Evolutionary conservation across 179 eudicot species (phyloP), one percentile per base, ranked within the genome.

Genomic region (Actinidia chinensis): DNA sequence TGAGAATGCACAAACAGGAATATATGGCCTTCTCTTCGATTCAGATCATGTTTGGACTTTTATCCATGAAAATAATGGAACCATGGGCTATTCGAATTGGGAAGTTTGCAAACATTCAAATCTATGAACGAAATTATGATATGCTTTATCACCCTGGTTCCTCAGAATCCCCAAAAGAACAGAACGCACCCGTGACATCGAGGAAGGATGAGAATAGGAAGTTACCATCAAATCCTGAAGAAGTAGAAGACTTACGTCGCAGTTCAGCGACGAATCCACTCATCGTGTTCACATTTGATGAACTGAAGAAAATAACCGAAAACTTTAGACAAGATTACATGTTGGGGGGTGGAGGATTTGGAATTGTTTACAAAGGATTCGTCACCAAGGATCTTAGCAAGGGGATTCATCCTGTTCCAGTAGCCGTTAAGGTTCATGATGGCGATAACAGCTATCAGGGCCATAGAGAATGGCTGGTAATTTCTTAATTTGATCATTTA

Each of bases 391-490:
- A 89, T 77, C 42, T 86, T 40, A 80, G 74, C 46, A 81, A 88
- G 42, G 90, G 86, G 55, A 36, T 86, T 67, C 82, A 87, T 79
- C 82, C 92, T 36, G 78, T 84, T 84, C 89, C 91, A 36, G 97
- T 94, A 5, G 98, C 98, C 50, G 98, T 94, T 68, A 92, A 94
- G 86, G 97, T 92, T 81, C 98, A 93, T 65, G 95, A 92, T 80
- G 97, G 97, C 2, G 91, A 84, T 80, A 94, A 92, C 72, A 94
- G 97, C 74, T 79, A 77, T 81, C 98, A 94, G 82, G 98, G 98
- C 79, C 98, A 94, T 54, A 85, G 94, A 81, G 98, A 94, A 84
- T 94, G 98, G 98, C 92, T 94, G 95, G 98, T 93, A 83, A 68
- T 68, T 44, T 54, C 36, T 76, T 44, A 12, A 13, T 8, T 18